Base-by-base conservation (phyloP, 202 grass and related monocot species). In the Eragrostis tef region DNA sequence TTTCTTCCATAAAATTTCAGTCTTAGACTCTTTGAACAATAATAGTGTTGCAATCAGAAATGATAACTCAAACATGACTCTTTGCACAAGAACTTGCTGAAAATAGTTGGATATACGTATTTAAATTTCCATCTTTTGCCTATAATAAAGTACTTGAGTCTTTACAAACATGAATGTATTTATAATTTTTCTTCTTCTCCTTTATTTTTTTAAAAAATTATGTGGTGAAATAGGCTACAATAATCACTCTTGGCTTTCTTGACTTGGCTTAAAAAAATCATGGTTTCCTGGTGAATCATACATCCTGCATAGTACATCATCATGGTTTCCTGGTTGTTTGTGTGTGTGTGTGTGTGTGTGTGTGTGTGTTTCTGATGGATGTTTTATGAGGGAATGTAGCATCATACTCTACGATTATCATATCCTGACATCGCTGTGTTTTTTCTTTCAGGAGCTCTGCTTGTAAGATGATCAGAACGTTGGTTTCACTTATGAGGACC, bases 401-500 rank as follows among this genome's bases (percentile, higher is more conserved):
- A 20, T 69, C 17, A 22, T 47, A 22, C 27, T 6, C 21, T 71
- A 2, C 22, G 36, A 31, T 71, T 42, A 17, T 59, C 52, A 77
- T 72, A 72, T 81, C 26, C 77, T 89, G 27, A 89, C 29, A 60
- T 67, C 44, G 9, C 20, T 49, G 67, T 21, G 21, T 15, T 67
- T 88, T 13, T 54, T 83, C 25, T 81, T 88, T 43, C 73, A 94
- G 95, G 83, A 89, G 92, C 45, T 94, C 90, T 88, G 95, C 95
- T 71, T 98, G 92, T 73, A 98, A 98, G 88, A 98, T 98, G 95
- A 80, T 95, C 73, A 92, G 95, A 84, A 93, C 92, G 2, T 83
- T 98, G 74, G 90, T 95, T 85, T 93, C 95, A 64, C 85, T 98
- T 75, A 98, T 95, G 95, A 95, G 92, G 82, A 98, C 92, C 63